Base-by-base conservation (phyloP, 345 rosid species). In the Turnera subulata region DNA sequence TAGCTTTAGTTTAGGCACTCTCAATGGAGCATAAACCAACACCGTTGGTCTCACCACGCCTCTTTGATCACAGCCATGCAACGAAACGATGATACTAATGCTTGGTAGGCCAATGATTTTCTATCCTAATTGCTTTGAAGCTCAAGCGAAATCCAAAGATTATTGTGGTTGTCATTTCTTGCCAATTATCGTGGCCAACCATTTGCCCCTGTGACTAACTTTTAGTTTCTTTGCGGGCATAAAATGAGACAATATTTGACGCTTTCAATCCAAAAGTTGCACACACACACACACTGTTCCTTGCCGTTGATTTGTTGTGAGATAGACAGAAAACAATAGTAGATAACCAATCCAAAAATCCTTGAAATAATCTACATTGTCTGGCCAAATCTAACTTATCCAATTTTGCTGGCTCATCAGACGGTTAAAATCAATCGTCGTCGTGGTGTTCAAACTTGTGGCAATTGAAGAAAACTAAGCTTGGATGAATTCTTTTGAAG, bases 361-460 rank as follows among this genome's bases (percentile, higher is more conserved):
- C 14, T 9, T 48, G 60, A 16, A n/a, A 24, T 47, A 12, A 46
- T 11, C 68, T 47, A 61, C 60, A 17, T n/a, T 12, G 6, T 2
- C 19, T 43, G 48, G 42, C 50, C 14, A 32, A 13, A 4, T 6
- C 32, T 29, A 29, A 29, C 35, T 29, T 29, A 4, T 29, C 45
- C 12, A 42, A 9, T 4, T 8, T 11, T 42, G 45, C 14, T 13
- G 45, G 45, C n/a, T 42, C 12, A 13, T n/a, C n/a, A n/a, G n/a
- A n/a, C n/a, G n/a, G 4, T 4, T 13, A 10, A 10, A 42, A 42
- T 10, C 1, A 8, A 6, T 12, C n/a, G 12, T 15, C 45, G 45
- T 10, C 1, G 5, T 42, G 7, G n/a, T 13, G 13, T 12, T 12
- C n/a, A 13, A 42, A 9, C 16, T 4, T 11, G n/a, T 42, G 45